These are phyloP conservation scores for Canavalia gladiata DNA, from an alignment of 306 rosid species.

Conservation along the genomic window DNA sequence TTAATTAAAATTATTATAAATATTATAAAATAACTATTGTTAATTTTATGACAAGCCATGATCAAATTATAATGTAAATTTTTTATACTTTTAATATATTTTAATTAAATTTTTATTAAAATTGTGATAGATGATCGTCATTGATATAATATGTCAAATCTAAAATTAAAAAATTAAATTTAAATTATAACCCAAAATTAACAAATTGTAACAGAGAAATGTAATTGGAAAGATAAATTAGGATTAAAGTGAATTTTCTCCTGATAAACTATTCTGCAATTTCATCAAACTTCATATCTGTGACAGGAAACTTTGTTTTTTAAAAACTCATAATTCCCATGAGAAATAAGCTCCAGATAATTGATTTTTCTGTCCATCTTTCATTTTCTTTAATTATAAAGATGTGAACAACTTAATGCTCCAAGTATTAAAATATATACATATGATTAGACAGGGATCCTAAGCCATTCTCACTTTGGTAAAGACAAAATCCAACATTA, in stretches of 20 bases:
- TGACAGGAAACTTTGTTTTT: background rate
- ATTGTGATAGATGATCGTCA: no score
- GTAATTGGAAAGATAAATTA: background rate
- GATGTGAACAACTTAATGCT: background rate
- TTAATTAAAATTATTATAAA: no score
- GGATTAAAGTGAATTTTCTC: background rate
- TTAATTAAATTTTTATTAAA: no score
- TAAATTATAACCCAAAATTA: no score
- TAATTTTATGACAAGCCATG: no score
- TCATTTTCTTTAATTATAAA: background rate
- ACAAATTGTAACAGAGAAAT: background rate
- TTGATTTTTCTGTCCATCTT: background rate
- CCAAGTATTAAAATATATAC: background rate
- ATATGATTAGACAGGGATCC: background rate
- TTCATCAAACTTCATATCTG: conserved; percentile 9
- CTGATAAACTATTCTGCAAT: background rate
- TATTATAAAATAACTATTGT: no score
- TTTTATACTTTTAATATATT: no score
- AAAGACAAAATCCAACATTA: background rate
- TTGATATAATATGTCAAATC: no score
- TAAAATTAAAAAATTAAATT: no score
- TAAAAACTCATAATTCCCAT: conserved; percentile 15
- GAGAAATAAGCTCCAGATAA: background rate
- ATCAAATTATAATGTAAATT: no score
- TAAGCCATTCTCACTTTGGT: background rate